phyloP scores from a whole-genome alignment of 2,329 filamentous ascomycete genomes.

The Raffaelea albimanens region DNA sequence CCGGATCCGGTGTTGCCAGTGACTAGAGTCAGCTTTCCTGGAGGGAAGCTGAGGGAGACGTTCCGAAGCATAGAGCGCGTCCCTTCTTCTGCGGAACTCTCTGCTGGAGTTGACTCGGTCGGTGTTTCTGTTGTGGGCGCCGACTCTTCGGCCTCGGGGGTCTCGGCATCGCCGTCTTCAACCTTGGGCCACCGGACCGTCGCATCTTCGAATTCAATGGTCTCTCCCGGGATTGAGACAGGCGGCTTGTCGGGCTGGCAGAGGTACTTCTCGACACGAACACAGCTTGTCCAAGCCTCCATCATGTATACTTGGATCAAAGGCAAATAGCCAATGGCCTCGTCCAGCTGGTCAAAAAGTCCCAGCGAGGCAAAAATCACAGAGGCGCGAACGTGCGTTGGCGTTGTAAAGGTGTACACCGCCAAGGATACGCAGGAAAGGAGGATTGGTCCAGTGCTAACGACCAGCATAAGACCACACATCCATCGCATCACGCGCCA shows the following conservation, averaged over 20 bases:
- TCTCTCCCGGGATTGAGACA: constrained; percentile 16
- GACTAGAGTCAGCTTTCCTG: constrained; percentile 24
- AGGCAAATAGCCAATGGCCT: constrained; percentile 22
- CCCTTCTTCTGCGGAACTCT: constrained; percentile 8
- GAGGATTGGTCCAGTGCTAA: constrained; percentile 22
- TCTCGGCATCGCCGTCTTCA: constrained; percentile 15
- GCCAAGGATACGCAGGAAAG: constrained; percentile 22
- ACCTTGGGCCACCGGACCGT: constrained; percentile 24
- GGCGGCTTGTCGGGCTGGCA: constrained; percentile 20
- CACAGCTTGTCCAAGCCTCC: constrained; percentile 26
- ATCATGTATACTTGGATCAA: constrained; percentile 23
- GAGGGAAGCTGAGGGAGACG: constrained; percentile 23
- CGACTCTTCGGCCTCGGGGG: background rate
- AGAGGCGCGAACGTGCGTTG: constrained; percentile 21
- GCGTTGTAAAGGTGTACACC: constrained; percentile 23
- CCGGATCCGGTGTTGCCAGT: constrained; percentile 29
- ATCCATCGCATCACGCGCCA: constrained; percentile 22
- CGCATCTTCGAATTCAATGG: constrained; percentile 19
- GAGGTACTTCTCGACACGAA: constrained; percentile 24
- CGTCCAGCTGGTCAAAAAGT: constrained; percentile 25
- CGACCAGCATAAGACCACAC: constrained; percentile 19
- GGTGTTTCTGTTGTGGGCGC: background rate
- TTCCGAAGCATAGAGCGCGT: constrained; percentile 22
- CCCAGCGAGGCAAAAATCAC: constrained; percentile 26
- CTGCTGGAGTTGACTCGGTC: background rate